Conservation (phyloP, 176 grass and related monocot species). For the Oryza meridionalis region DNA sequence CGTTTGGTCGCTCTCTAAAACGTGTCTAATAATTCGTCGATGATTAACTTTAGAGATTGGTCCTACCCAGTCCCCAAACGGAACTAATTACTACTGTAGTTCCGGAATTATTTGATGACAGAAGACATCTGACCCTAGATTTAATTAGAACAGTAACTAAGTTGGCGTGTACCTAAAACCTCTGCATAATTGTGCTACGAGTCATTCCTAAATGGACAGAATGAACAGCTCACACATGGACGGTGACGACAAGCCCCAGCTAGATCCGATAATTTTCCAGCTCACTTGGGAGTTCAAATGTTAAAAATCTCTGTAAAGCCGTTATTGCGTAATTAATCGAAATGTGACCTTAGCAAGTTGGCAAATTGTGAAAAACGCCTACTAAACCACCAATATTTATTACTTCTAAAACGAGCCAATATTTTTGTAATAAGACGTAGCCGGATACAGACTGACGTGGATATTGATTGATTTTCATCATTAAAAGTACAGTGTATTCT, state of each 20-base stretch:
- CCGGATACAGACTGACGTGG: too few species aligned
- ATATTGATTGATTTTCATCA: neutral
- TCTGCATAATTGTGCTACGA: neutral
- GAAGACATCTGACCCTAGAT: neutral
- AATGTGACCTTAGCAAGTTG: too few species aligned
- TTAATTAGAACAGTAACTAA: neutral
- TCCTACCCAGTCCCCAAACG: neutral
- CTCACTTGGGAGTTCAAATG: neutral
- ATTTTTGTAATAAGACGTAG: neutral
- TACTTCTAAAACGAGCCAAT: neutral
- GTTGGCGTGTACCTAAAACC: neutral
- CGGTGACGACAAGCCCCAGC: neutral
- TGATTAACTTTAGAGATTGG: neutral
- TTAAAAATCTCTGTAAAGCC: neutral
- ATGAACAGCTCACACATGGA: neutral
- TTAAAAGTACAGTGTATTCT: too few species aligned
- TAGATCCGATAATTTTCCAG: neutral
- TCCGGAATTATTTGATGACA: neutral
- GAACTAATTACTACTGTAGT: neutral
- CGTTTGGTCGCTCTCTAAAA: neutral
- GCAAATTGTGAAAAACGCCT: too few species aligned
- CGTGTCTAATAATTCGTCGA: neutral
- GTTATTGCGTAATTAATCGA: neutral
- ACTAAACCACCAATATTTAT: neutral
- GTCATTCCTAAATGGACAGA: neutral